Evolutionary conservation across 2,329 filamentous ascomycete species (phyloP), one percentile per base, ranked within the genome.

Genomic region (Gyromitra esculenta): DNA sequence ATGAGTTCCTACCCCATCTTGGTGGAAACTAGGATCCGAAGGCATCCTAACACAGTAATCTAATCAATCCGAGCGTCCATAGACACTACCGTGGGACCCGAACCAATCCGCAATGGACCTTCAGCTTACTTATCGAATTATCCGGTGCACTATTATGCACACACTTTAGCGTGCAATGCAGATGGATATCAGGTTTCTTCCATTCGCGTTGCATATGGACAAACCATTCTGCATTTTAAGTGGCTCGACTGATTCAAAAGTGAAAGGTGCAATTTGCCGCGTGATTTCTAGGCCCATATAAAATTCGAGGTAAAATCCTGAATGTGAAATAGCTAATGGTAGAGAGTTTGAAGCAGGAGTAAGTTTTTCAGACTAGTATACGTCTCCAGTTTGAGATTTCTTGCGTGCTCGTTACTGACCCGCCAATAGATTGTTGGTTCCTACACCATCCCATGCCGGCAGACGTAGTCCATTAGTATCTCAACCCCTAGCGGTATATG

Each of bases 381-480:
- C 13, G 7, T 31, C 41, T 31, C 21, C 5, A 67, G 54, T 62
- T 68, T 35, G 11, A 52, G 68, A 54, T 7, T 8, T 43, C 13
- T 18, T 31, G 66, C 37, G 63, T 71, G 37, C 39, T 74, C 56
- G 43, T 6, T 54, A 56, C 63, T 60, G 59, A 41, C 65, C 72
- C 57, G 63, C 43, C 43, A 50, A 56, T 35, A 37, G 18, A n/a
- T 13, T 2, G 39, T 31, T 39, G 8, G 35, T 37, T 50, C 25
- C 25, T 65, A 60, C 48, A 41, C n/a, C 48, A 8, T 48, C 15
- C 35, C 35, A 54, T 67, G 54, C 54, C 35, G 59, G 31, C 13
- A 63, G 25, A 56, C 18, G 25, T 56, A n/a, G 18, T 39, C 45
- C 48, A 52, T 71, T 50, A 21, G 43, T n/a, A 43, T 18, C 21